Conservation (phyloP, 192 early-diverging fungal species). For the Backusella westeae region DNA sequence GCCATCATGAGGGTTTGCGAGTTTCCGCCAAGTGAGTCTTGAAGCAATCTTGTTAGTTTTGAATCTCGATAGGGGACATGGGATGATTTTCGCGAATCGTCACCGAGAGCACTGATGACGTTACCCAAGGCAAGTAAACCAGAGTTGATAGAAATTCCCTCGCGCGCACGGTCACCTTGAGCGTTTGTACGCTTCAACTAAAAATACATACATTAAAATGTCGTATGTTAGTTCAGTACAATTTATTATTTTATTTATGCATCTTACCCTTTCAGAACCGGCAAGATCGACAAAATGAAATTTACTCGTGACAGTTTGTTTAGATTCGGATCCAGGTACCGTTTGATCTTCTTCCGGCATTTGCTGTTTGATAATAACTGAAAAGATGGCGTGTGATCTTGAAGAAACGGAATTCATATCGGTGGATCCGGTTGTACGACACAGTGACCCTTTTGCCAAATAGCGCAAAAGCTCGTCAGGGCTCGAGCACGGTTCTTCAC, state of each 20-base stretch:
- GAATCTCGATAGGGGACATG: slow-evolving; percentile 97
- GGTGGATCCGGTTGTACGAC: slow-evolving; percentile 83
- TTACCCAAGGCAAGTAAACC: slow-evolving; percentile 95
- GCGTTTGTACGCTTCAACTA: slow-evolving; percentile 88
- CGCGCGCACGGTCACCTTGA: slow-evolving; percentile 87
- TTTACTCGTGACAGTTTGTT: slow-evolving; percentile 54
- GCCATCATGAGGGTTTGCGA: slow-evolving; percentile 94
- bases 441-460: slow-evolving; percentile 53
- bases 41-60: slow-evolving; percentile 94
- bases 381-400: slow-evolving; percentile 97
- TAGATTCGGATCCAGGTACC: background rate
- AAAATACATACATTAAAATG: background rate
- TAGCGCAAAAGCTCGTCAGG: slow-evolving; percentile 60
- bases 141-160: slow-evolving; percentile 97
- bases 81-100: slow-evolving; percentile 50
- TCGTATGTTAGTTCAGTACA: background rate
- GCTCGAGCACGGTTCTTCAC: slow-evolving; percentile 66
- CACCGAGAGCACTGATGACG: slow-evolving; percentile 93
- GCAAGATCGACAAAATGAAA: slow-evolving; percentile 99
- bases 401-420: slow-evolving; percentile 96
- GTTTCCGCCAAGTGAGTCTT: slow-evolving; percentile 95
- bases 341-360: slow-evolving; percentile 37
- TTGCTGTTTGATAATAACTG: slow-evolving; percentile 82
- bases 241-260: background rate
- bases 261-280: slow-evolving; percentile 79